Conservation (phyloP, 345 rosid species). For the thale cress (Arabidopsis thaliana) region TAIR10.1 NC_003074.8:20837001-20837500, state of each 20-base stretch:
- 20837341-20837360: too few species aligned
- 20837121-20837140: neutral
- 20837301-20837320: neutral
- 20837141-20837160: neutral
- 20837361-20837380: neutral
- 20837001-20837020: neutral
- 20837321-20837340: neutral
- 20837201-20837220: neutral
- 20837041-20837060: neutral
- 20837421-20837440: too few species aligned
- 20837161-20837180: neutral
- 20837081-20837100: neutral
- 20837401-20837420: too few species aligned
- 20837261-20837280: neutral
- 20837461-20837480: neutral
- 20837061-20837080: neutral
- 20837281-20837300: neutral
- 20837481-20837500: slow-evolving; percentile 11
- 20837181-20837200: slow-evolving; percentile 1
- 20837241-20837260: neutral
- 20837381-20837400: too few species aligned
- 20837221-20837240: neutral
- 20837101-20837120: neutral
- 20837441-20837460: too few species aligned
- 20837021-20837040: neutral